Base-by-base conservation (phyloP, 208 protist genomes). In the Crithidia expoeki region DNA sequence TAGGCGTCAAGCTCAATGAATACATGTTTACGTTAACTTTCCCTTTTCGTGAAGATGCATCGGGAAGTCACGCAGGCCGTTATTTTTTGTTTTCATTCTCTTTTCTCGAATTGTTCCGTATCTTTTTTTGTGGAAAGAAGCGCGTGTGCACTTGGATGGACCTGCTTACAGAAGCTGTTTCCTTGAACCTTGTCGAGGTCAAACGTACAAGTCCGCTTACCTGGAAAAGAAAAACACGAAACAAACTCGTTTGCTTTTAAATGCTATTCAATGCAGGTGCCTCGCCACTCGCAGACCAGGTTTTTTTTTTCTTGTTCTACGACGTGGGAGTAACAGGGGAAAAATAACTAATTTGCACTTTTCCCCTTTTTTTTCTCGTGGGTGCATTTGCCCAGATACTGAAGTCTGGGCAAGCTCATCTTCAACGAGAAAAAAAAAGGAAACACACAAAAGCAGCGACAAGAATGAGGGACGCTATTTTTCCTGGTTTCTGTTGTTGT, bases 31-130 rank as follows among this genome's bases (percentile, higher is more conserved):
- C 36, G 9, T 40, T 40, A 12, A 14, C 9, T 12, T 12, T 30
- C 2, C 34, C 11, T 21, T 21, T 40, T 19, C 23, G 40, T 33
- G 28, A 44, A 23, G 30, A 33, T 19, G 21, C 38, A 44, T 56
- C 6, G 40, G 2, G 12, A 23, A 21, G n/a, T 36, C 40, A 12
- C 19, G n/a, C n/a, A n/a, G n/a, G n/a, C 25, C 40, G 44, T 49
- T 36, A 12, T 53, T 53, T 40, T 62, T 40, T 44, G 16, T 36
- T 65, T 58, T 36, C 1, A 30, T 57, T 57, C 23, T 33, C 27
- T 32, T 40, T 61, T 47, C 11, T 27, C 21, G 9, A 61, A 49
- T 42, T 34, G 3, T 61, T 47, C 32, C 56, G 4, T 14, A 23
- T 42, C 25, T 32, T 25, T 12, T 7, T 44, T 23, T 14, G 21